A percentile compares a stretch with the other conserved stretches of the same genome.
These are phyloP conservation scores for Harringtonia lauricola DNA, from an alignment of 2,329 filamentous ascomycete genomes.

Conservation along the genomic window DNA sequence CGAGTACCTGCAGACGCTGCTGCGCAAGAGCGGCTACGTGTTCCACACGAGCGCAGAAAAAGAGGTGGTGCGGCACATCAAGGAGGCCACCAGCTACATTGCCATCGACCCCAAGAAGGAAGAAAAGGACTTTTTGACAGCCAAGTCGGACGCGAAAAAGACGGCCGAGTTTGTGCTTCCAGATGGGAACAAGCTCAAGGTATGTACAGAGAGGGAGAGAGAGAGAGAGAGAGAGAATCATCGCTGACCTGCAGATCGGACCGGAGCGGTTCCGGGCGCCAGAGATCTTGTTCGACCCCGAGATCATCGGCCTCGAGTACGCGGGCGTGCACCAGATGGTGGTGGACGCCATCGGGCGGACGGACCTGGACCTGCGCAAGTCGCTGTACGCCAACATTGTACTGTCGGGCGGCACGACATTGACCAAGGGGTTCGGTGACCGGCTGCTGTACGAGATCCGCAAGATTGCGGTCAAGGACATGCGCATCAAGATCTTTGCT, in stretches of 20 bases:
- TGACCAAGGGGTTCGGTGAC: slow-evolving; percentile 96
- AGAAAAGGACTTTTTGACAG: slow-evolving; percentile 87
- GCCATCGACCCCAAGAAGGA: slow-evolving; percentile 84
- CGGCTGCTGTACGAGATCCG: slow-evolving; percentile 86
- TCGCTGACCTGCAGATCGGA: too few relatives aligned
- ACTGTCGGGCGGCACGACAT: slow-evolving; percentile 85
- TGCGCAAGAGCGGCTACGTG: slow-evolving; percentile 85
- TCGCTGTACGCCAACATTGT: slow-evolving; percentile 94
- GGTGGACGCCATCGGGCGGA: slow-evolving; percentile 88
- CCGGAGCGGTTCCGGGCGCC: slow-evolving; percentile 91
- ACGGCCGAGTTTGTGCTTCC: slow-evolving; percentile 80
- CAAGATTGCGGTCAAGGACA: slow-evolving; percentile 90
- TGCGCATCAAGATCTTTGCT: slow-evolving; percentile 98
- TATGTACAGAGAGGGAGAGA: too few relatives aligned
- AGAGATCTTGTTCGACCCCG: slow-evolving; percentile 95
- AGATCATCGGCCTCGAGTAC: slow-evolving; percentile 94
- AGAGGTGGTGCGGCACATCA: slow-evolving; percentile 95
- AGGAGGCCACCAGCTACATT: slow-evolving; percentile 89
- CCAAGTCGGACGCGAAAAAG: slow-evolving; percentile 68
- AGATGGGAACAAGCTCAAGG: slow-evolving; percentile 89
- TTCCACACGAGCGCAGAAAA: slow-evolving; percentile 99
- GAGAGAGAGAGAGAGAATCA: too few relatives aligned
- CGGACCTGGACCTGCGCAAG: slow-evolving; percentile 91
- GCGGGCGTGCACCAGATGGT: slow-evolving; percentile 96
- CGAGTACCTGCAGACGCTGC: slow-evolving; percentile 80